Percentiles rank a stretch among this genome's conserved stretches.
phyloP scores from a whole-genome alignment of 2,329 filamentous ascomycete genomes.

The Pochonia chlamydosporia region DNA sequence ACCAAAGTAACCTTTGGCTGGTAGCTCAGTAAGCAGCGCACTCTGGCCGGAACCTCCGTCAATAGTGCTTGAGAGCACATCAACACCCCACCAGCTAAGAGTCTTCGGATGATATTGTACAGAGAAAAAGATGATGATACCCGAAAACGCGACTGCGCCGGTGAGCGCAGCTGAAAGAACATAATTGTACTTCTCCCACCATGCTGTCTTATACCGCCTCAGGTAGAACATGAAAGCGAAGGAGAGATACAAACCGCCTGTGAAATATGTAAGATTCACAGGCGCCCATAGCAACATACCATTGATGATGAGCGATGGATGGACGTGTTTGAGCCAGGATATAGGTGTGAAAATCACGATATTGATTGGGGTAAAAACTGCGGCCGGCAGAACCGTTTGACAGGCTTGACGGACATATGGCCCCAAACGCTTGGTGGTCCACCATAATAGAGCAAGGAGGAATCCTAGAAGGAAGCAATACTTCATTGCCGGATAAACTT shows the following conservation, averaged over 20 bases:
- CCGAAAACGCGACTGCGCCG: slow-evolving; percentile 34
- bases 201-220: slow-evolving; percentile 29
- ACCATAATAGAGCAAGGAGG: slow-evolving; percentile 30
- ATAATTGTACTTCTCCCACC: slow-evolving; percentile 42
- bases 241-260: slow-evolving; percentile 32
- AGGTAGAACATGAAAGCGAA: slow-evolving; percentile 39
- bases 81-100: slow-evolving; percentile 35
- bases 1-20: slow-evolving; percentile 4
- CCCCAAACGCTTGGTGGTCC: slow-evolving; percentile 63
- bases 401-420: slow-evolving; percentile 3
- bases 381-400: slow-evolving; percentile 4
- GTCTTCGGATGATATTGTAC: slow-evolving; percentile 30
- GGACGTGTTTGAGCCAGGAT: slow-evolving; percentile 29
- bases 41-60: slow-evolving; percentile 5
- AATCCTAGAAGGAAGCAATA: slow-evolving; percentile 37
- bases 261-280: slow-evolving; percentile 37
- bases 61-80: slow-evolving; percentile 2
- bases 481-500: slow-evolving; percentile 35
- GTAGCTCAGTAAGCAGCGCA: not conserved
- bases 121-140: slow-evolving; percentile 36
- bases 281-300: slow-evolving; percentile 37
- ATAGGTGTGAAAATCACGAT: slow-evolving; percentile 10
- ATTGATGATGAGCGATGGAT: slow-evolving; percentile 34
- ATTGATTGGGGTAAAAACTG: slow-evolving; percentile 11
- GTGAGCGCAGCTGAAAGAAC: slow-evolving; percentile 33